phyloP scores from a whole-genome alignment of 2,329 filamentous ascomycete genomes.

The Fusarium euwallaceae region DNA sequence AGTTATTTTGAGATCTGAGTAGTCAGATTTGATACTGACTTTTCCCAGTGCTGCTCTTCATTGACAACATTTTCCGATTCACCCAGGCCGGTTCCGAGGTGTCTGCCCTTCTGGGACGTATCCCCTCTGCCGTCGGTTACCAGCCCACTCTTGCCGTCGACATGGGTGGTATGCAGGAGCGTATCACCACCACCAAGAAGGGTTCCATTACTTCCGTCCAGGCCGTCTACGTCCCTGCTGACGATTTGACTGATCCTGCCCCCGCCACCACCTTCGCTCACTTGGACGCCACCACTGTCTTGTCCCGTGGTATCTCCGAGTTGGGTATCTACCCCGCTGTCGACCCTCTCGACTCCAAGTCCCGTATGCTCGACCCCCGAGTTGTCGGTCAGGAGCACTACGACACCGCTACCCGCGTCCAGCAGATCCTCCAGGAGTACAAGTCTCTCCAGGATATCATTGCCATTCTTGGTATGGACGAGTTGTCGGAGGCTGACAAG shows the following conservation, averaged over 20 bases:
- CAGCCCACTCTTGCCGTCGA: constrained; percentile 98
- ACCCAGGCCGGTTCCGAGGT: constrained; percentile 99
- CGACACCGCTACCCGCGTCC: constrained; percentile 91
- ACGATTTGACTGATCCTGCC: constrained; percentile 99
- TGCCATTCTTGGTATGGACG: constrained; percentile 99
- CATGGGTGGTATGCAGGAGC: constrained; percentile 99
- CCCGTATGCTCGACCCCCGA: constrained; percentile 99
- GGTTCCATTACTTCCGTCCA: constrained; percentile 99
- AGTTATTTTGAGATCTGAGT: constrained; percentile 48
- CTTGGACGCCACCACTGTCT: constrained; percentile 99
- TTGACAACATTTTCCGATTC: constrained; percentile 99
- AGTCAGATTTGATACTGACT: constrained; percentile 9
- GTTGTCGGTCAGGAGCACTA: constrained; percentile 99
- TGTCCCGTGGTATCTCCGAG: constrained; percentile 99
- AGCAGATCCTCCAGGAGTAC: constrained; percentile 99
- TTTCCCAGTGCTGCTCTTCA: constrained; percentile 89
- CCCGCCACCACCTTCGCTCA: constrained; percentile 99
- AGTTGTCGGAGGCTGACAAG: constrained; percentile 99
- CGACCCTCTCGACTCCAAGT: constrained; percentile 99
- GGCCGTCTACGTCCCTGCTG: constrained; percentile 99
- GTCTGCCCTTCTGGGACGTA: constrained; percentile 99
- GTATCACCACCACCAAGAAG: constrained; percentile 99
- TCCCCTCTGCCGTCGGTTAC: constrained; percentile 99
- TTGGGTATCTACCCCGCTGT: constrained; percentile 99
- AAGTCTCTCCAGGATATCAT: constrained; percentile 99